These are phyloP conservation scores for Lathyrus oleraceus DNA, from an alignment of 306 rosid genomes.

Conservation along the genomic window DNA sequence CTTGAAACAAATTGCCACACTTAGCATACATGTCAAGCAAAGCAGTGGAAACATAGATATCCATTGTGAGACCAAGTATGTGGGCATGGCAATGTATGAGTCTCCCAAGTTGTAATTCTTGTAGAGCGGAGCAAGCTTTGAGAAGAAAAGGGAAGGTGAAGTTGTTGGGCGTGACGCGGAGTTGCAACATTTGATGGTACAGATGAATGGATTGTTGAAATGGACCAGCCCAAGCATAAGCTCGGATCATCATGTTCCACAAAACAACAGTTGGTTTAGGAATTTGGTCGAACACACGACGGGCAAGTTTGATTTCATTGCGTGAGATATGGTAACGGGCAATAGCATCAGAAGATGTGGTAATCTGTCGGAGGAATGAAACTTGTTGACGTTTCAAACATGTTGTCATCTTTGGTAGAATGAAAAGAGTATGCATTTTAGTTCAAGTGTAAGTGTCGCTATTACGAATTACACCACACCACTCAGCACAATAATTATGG, in stretches of 20 bases:
- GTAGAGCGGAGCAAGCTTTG: slow-evolving; percentile 50
- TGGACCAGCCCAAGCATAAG: slow-evolving; percentile 52
- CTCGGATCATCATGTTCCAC: slow-evolving; percentile 52
- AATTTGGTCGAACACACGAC: slow-evolving; percentile 50
- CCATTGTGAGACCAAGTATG: slow-evolving; percentile 40
- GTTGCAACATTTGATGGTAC: slow-evolving; percentile 43
- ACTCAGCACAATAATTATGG: too few relatives aligned
- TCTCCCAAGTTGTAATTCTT: slow-evolving; percentile 41
- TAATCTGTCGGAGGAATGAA: neutral
- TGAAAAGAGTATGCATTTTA: neutral
- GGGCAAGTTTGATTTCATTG: slow-evolving; percentile 42
- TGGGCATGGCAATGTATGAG: slow-evolving; percentile 41
- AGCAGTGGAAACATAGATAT: slow-evolving; percentile 49
- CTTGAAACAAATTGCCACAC: slow-evolving; percentile 44
- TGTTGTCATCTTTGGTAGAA: neutral
- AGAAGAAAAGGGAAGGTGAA: slow-evolving; percentile 55
- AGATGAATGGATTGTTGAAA: slow-evolving; percentile 40
- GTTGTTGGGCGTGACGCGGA: slow-evolving; percentile 40
- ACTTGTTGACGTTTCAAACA: neutral
- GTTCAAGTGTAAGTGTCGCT: neutral
- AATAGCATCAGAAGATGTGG: neutral
- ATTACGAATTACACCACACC: too few relatives aligned
- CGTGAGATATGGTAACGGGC: slow-evolving; percentile 33
- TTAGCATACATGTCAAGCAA: slow-evolving; percentile 54
- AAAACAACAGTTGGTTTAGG: slow-evolving; percentile 43